Conservation (phyloP, 306 rosid genomes). For the Cicer bijugum region DNA sequence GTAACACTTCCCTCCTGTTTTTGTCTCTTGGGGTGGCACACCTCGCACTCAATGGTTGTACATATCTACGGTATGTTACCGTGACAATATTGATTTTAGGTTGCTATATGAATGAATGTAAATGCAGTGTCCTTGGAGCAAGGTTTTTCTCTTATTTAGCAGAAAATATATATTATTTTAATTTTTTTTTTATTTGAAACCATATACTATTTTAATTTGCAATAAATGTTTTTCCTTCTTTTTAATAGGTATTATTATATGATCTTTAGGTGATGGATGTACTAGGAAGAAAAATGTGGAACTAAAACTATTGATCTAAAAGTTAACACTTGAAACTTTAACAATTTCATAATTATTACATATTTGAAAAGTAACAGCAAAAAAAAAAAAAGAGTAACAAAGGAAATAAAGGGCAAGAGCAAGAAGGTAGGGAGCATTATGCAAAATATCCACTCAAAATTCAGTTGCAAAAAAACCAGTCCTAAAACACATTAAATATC, state of each 20-base stretch:
- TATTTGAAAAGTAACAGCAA: too few species aligned
- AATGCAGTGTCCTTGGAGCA: conserved; percentile 1
- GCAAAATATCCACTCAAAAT: conserved; percentile 28
- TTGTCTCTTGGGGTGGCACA: conserved; percentile 3
- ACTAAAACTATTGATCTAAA: neutral
- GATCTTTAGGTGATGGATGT: neutral
- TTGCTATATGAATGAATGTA: conserved; percentile 19
- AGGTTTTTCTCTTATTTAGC: neutral
- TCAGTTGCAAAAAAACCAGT: conserved; percentile 26
- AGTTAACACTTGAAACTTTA: neutral
- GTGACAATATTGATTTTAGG: conserved; percentile 11
- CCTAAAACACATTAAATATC: conserved; percentile 24
- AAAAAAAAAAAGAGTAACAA: neutral
- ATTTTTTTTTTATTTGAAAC: neutral
- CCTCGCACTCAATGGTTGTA: conserved; percentile 11
- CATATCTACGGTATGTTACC: conserved; percentile 14
- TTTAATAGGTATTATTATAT: neutral
- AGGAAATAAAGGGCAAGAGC: neutral
- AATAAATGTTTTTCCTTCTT: neutral
- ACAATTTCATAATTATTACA: neutral
- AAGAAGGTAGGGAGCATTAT: neutral
- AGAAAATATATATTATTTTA: neutral
- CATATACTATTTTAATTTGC: neutral
- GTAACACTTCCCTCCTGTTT: neutral
- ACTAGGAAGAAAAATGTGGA: too few species aligned